Evolutionary conservation across 768 basidiomycete species (phyloP).

Genomic region (Lactarius sanguifluus): DNA sequence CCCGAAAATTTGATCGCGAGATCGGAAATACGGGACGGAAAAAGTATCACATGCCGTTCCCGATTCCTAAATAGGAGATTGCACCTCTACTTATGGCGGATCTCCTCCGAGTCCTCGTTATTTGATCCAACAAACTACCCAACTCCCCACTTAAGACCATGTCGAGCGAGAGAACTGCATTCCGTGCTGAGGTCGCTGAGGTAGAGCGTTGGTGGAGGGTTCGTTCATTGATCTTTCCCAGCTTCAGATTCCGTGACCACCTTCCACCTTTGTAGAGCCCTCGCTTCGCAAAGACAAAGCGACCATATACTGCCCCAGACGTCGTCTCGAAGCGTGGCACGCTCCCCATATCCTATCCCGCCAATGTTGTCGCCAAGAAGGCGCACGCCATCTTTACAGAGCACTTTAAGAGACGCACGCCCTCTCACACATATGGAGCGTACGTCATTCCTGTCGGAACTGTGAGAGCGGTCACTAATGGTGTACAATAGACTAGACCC

Average conservation of each 20-base stretch:
- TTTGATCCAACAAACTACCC: slow-evolving; percentile 12
- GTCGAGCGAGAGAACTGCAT: slow-evolving; percentile 63
- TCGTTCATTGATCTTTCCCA: slow-evolving; percentile 25
- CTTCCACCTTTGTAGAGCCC: slow-evolving; percentile 54
- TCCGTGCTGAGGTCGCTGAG: slow-evolving; percentile 77
- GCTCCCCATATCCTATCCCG: slow-evolving; percentile 81
- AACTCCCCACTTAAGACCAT: slow-evolving; percentile 39
- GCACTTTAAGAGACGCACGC: slow-evolving; percentile 74
- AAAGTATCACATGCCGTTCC: slow-evolving; percentile 19
- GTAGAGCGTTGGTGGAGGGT: slow-evolving; percentile 96
- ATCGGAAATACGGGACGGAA: slow-evolving; percentile 1
- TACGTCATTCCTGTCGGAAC: slow-evolving; percentile 49
- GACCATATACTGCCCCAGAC: slow-evolving; percentile 90
- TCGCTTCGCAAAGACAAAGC: slow-evolving; percentile 81
- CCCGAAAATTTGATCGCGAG: neutral
- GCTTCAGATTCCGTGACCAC: slow-evolving; percentile 3
- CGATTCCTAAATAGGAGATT: slow-evolving; percentile 9
- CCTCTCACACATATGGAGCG: slow-evolving; percentile 98
- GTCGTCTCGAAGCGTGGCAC: slow-evolving; percentile 95
- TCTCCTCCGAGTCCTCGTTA: neutral
- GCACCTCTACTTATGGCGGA: slow-evolving; percentile 2
- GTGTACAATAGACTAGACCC: slow-evolving; percentile 76
- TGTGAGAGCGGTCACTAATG: neutral
- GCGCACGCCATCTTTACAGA: slow-evolving; percentile 71
- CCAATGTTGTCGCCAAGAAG: slow-evolving; percentile 83